Evolutionary conservation across 768 basidiomycete species (phyloP), one percentile per base, ranked within the genome.

Genomic region (Tricholomella constricta): DNA sequence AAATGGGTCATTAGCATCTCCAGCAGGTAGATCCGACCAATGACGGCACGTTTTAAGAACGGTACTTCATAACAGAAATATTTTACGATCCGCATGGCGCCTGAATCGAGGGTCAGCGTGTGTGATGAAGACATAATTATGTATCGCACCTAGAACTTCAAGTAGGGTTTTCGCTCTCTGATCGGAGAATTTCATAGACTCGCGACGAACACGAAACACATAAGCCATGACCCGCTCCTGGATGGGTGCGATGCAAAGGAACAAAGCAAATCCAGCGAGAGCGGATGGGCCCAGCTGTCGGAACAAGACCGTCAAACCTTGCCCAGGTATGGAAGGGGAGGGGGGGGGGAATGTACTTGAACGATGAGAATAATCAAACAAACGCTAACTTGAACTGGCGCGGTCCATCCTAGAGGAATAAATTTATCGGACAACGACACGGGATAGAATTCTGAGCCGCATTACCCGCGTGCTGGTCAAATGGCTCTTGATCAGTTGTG

Each of bases 11-110:
- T 37, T 19, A 57, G 35, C 5, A 4, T 42, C 26, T 37, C 4
- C 27, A 36, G 26, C 45, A n/a, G 45, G 22, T 23, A 10, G 36
- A 56, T 22, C 17, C 51, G 49, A 32, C 11, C 47, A 20, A 45
- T 20, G 17, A 36, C 68, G 77, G 65, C 54, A 86, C 87, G 75
- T 55, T 82, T 75, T 38, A 88, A 66, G 67, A 88, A 89, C 0
- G 87, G 84, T 1, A 74, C 58, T 68, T 90, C 88, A 56, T 88
- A 89, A 23, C 81, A 84, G 64, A 90, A 90, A 60, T 84, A 87
- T 65, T 88, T 89, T 48, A 90, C 82, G n/a, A 88, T 78, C 4
- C 84, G 78, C 85, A 89, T 88, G 1, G 77, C 79, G 43, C 79
- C 81, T 78, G 46, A 29, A 34, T 32, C 26, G 15, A 20, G 14